These are phyloP conservation scores for Sphagnum contortum DNA, from an alignment of 225 moss, liverwort and hornwort species.

Conservation along the genomic window DNA sequence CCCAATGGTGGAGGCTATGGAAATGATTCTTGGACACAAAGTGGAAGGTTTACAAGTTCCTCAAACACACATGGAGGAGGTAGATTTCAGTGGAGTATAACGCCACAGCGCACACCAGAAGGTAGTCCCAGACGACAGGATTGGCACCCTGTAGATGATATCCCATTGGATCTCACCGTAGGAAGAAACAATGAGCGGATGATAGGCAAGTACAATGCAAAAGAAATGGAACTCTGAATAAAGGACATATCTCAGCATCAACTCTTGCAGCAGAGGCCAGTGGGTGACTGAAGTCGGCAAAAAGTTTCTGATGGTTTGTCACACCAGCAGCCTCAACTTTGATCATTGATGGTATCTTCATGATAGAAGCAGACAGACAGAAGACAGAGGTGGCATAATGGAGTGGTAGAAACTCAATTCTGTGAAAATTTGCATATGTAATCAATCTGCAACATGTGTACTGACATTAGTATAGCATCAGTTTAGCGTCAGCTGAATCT, in stretches of 20 bases:
- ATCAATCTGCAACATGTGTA: too few relatives aligned
- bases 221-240: constrained; percentile 47
- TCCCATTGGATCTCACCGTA: constrained; percentile 66
- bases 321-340: constrained; percentile 70
- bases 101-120: constrained; percentile 75
- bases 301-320: constrained; percentile 59
- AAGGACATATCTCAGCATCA: constrained; percentile 62
- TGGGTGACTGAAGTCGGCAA: constrained; percentile 51
- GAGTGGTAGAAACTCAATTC: too few relatives aligned
- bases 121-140: constrained; percentile 65
- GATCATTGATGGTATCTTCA: constrained; percentile 40
- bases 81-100: constrained; percentile 59
- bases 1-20: constrained; percentile 35
- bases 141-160: constrained; percentile 44
- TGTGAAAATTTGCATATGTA: too few relatives aligned
- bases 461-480: too few relatives aligned
- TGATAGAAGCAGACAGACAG: too few relatives aligned
- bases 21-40: constrained; percentile 43
- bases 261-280: constrained; percentile 27
- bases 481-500: too few relatives aligned
- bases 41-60: constrained; percentile 67
- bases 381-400: too few relatives aligned
- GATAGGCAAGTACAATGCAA: constrained; percentile 31
- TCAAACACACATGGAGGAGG: constrained; percentile 44
- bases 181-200: constrained; percentile 60